Evolutionary conservation across 345 rosid species (phyloP).

Genomic region (Raphanus sativus): DNA sequence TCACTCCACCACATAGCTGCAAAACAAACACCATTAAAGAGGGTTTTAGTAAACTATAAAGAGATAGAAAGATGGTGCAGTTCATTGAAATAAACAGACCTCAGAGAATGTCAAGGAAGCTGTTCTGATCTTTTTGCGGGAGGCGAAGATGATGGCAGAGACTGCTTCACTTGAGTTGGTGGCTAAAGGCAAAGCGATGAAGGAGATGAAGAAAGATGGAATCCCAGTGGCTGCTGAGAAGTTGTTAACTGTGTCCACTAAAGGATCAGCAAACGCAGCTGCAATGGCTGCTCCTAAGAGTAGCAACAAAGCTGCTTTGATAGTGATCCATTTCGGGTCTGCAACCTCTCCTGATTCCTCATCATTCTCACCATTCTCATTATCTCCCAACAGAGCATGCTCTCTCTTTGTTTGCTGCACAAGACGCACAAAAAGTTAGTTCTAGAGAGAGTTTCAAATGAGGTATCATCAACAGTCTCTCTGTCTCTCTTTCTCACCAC

Average conservation of each 20-base stretch:
- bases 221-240: too few species aligned
- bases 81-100: conserved; percentile 39
- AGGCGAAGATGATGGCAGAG: conserved; percentile 53
- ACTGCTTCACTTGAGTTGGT: conserved; percentile 95
- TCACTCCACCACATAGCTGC: conserved; percentile 71
- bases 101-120: conserved; percentile 89
- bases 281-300: conserved; percentile 61
- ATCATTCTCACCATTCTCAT: too few species aligned
- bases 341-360: too few species aligned
- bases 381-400: conserved; percentile 43
- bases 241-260: too few species aligned
- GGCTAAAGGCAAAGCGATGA: conserved; percentile 75
- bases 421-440: background rate
- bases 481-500: conserved; percentile 34
- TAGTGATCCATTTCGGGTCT: too few species aligned
- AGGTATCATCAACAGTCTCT: background rate
- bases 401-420: conserved; percentile 57
- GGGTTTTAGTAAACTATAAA: background rate
- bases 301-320: conserved; percentile 40
- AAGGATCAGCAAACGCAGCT: conserved; percentile 62
- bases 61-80: conserved; percentile 9
- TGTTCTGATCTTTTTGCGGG: conserved; percentile 53
- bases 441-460: background rate
- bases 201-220: too few species aligned
- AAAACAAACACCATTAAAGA: background rate